These are phyloP conservation scores for Cruciata laevipes DNA, from an alignment of 257 asterid genomes.

Conservation along the genomic window DNA sequence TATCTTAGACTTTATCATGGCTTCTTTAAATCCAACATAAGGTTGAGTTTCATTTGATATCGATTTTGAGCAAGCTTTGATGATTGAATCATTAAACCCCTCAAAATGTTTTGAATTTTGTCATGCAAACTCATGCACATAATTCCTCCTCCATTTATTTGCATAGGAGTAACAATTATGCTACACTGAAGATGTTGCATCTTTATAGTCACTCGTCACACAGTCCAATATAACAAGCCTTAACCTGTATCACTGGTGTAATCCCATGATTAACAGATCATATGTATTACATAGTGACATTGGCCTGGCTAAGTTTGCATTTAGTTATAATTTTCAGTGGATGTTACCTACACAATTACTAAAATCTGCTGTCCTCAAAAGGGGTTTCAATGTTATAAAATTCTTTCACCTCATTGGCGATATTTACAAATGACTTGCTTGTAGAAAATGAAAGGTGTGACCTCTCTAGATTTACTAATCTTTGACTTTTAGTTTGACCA, in stretches of 20 bases:
- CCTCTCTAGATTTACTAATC: too few relatives aligned
- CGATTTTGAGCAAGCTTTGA: neutral
- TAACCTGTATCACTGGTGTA: neutral
- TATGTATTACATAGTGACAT: neutral
- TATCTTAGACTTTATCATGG: neutral
- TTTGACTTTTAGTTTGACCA: too few relatives aligned
- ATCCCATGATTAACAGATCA: neutral
- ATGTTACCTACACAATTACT: neutral
- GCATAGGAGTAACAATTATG: neutral
- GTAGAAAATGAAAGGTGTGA: too few relatives aligned
- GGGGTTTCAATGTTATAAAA: neutral
- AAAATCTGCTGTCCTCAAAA: neutral
- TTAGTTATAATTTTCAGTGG: neutral
- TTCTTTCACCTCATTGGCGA: neutral
- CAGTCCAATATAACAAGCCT: neutral
- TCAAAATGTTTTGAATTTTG: neutral
- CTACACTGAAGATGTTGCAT: neutral
- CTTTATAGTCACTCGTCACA: neutral
- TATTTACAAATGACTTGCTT: too few relatives aligned
- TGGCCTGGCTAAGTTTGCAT: neutral
- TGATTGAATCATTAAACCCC: neutral
- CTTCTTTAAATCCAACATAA: neutral
- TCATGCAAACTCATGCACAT: neutral
- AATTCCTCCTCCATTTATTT: neutral
- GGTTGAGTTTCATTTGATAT: neutral